phyloP scores from a whole-genome alignment of 352 stramenopile genomes.

The Phytophthora litchii region DNA sequence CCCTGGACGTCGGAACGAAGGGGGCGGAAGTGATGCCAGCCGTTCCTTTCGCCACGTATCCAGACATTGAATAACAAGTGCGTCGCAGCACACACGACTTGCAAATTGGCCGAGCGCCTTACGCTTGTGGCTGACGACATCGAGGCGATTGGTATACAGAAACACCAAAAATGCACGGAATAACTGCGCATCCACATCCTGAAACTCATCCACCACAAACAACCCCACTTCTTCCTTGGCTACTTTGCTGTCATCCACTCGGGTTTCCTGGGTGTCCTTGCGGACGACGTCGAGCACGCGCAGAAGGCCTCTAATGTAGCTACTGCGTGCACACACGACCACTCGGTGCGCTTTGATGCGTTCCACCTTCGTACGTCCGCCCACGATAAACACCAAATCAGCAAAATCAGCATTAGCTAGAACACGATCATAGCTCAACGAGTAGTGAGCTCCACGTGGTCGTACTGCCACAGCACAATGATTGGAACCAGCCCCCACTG shows the following conservation, averaged over 20 bases:
- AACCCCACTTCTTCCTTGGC: constrained; percentile 12
- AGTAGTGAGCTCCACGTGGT: constrained; percentile 66
- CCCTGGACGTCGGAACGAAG: constrained; percentile 23
- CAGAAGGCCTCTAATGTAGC: constrained; percentile 63
- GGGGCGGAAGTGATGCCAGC: constrained; percentile 15
- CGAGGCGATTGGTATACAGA: constrained; percentile 74
- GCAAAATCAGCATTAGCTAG: constrained; percentile 56
- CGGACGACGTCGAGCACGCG: constrained; percentile 38
- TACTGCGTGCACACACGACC: constrained; percentile 61
- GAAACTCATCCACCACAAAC: constrained; percentile 56
- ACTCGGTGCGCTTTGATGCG: constrained; percentile 53
- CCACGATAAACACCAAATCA: constrained; percentile 59
- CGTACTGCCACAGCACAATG: constrained; percentile 63
- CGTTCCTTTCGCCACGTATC: constrained; percentile 61
- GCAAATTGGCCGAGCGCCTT: constrained; percentile 61
- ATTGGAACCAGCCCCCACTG: constrained; percentile 71
- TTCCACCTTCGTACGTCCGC: constrained; percentile 22
- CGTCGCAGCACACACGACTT: constrained; percentile 54
- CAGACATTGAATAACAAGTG: constrained; percentile 52
- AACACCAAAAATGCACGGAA: constrained; percentile 70
- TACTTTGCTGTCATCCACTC: not conserved
- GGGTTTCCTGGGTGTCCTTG: not conserved
- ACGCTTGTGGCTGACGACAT: constrained; percentile 69
- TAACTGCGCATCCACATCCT: constrained; percentile 62
- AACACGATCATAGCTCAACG: constrained; percentile 62